A percentile compares a stretch with the other conserved stretches of the same genome.
Conservation (phyloP, 192 early-diverging fungal genomes). For the Entophlyctis luteolus region DNA sequence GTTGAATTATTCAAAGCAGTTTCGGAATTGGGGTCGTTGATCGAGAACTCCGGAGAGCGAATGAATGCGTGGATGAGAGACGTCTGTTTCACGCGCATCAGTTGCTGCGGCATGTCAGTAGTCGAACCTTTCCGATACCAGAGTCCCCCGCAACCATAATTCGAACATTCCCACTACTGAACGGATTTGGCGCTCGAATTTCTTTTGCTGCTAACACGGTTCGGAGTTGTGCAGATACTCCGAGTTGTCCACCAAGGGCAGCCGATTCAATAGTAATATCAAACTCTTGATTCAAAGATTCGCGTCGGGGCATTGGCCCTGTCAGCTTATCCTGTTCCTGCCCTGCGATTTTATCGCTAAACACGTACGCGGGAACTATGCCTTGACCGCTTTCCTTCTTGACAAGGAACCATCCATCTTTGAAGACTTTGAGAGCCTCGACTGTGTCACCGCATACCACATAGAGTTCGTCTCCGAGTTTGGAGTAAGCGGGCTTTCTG, state of each 20-base stretch:
- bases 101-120: background rate
- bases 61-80: slow-evolving; percentile 34
- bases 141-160: slow-evolving; percentile 41
- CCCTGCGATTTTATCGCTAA: background rate
- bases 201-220: background rate
- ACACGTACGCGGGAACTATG: background rate
- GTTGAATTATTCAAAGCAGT: background rate
- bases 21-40: slow-evolving; percentile 11
- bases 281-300: too few species aligned
- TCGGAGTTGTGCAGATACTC: too few species aligned
- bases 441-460: background rate
- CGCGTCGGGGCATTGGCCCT: too few species aligned
- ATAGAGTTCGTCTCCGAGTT: background rate
- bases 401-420: background rate
- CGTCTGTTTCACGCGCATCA: slow-evolving; percentile 11
- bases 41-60: slow-evolving; percentile 18
- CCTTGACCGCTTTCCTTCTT: background rate
- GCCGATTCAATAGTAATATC: too few species aligned
- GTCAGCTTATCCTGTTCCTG: background rate
- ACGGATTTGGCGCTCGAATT: background rate
- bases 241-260: too few species aligned
- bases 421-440: background rate
- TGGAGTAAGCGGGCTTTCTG: too few species aligned
- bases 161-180: slow-evolving; percentile 38
- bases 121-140: slow-evolving; percentile 45